Evolutionary conservation across 1,284 basidiomycete species (phyloP), one percentile per base, ranked within the genome.

Genomic region (Boletus albobrunnescens): DNA sequence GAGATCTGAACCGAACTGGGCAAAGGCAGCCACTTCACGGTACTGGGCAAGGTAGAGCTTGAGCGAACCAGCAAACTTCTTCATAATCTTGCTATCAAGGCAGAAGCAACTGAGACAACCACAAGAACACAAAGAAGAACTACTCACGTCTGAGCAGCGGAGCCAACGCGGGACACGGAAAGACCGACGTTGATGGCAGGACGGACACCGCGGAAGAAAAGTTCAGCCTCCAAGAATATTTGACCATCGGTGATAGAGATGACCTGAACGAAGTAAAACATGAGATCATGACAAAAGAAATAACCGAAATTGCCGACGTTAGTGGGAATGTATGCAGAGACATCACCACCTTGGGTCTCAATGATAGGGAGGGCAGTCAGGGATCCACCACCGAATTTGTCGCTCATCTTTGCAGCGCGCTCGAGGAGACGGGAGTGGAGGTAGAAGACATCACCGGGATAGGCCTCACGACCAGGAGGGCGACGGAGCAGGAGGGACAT

Each of bases 171-270:
- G 57, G 95, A 99, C 62, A 99, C 95, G 54, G 95, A 99, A 56
- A 99, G 91, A 95, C 95, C 95, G 81, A 99, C 95, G 79, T 98
- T 98, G 74, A 98, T 97, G 61, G 95, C 95, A 56, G 94, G 94
- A 71, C 94, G 91, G 64, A 97, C 88, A 88, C 94, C 94, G 81
- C 94, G 93, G 93, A 96, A 96, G 91, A 96, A 95, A 67, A 95
- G 87, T 72, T 97, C 94, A 65, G 94, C 93, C 74, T 97, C 94
- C 87, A 96, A 88, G 89, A 97, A 97, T 77, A 97, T 95, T 76
- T 96, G 93, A 67, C 94, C 94, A 68, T 97, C 93, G 54, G 94
- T 97, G 71, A 97, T 97, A 65, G 94, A 96, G 70, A 97, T 97
- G 71, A 96, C 92, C 84, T 87, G 47, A 2, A 42, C n/a, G n/a